phyloP scores from a whole-genome alignment of 2,329 filamentous ascomycete species.

The Ceratocystiopsis minuta region DNA sequence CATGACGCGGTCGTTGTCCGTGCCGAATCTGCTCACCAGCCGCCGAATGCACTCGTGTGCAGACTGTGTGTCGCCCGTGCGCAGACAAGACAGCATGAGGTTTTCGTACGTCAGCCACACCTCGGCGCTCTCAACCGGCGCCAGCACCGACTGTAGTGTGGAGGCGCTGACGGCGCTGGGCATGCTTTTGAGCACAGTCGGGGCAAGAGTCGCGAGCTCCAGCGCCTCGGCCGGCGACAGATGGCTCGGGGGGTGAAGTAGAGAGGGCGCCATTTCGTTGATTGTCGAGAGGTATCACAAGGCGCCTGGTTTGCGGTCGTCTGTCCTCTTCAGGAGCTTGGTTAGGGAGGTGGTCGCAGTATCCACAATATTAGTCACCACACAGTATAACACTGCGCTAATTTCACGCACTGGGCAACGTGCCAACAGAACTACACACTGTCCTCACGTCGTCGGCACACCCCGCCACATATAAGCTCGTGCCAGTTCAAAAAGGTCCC shows the following conservation, averaged over 20 bases:
- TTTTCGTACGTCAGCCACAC: slow-evolving; percentile 80
- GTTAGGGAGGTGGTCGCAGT: no score
- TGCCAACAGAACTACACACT: no score
- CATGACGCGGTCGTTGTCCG: slow-evolving; percentile 70
- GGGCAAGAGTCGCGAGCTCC: slow-evolving; percentile 42
- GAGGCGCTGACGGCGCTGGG: slow-evolving; percentile 37
- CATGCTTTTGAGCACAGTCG: slow-evolving; percentile 33
- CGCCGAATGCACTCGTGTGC: slow-evolving; percentile 60
- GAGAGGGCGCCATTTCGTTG: slow-evolving; percentile 28
- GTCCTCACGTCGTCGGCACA: no score
- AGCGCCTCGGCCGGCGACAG: slow-evolving; percentile 38
- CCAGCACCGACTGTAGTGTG: slow-evolving; percentile 32
- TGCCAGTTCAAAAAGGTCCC: no score
- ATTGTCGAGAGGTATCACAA: no score
- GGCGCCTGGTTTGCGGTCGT: no score
- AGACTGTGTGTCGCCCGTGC: slow-evolving; percentile 63
- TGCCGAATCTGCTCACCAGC: slow-evolving; percentile 64
- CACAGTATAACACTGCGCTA: no score
- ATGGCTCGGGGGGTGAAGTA: slow-evolving; percentile 38
- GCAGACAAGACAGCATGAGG: slow-evolving; percentile 65
- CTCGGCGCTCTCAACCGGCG: slow-evolving; percentile 52
- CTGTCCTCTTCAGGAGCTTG: no score
- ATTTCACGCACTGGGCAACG: no score
- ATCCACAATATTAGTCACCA: no score
- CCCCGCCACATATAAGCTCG: no score